Conservation (phyloP, 495 filamentous ascomycete genomes). For the Xylaria grammica region DNA sequence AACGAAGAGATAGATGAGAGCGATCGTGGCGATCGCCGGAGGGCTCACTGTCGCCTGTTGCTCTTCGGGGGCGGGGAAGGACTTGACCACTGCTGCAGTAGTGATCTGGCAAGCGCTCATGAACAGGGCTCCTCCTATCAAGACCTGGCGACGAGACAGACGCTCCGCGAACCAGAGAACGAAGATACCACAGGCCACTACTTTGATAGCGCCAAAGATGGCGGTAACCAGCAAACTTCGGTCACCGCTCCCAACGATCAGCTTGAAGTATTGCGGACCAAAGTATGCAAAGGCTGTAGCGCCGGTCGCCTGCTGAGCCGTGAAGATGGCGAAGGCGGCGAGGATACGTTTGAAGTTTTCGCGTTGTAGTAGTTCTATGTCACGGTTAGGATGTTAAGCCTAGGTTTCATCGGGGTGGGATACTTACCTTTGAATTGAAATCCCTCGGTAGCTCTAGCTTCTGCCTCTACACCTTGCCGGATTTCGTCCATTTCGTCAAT, state of each 20-base stretch:
- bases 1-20: conserved; percentile 58
- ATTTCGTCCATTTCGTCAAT: conserved; percentile 50
- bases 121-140: conserved; percentile 45
- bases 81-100: conserved; percentile 42
- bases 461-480: conserved; percentile 45
- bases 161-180: conserved; percentile 47
- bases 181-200: conserved; percentile 48
- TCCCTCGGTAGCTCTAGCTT: conserved; percentile 33
- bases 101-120: conserved; percentile 45
- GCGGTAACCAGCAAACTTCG: conserved; percentile 53
- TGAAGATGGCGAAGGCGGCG: conserved; percentile 56
- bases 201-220: conserved; percentile 59
- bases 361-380: conserved; percentile 40
- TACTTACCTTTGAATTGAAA: conserved; percentile 30
- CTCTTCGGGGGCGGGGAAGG: conserved; percentile 40
- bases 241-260: conserved; percentile 47
- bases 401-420: neutral
- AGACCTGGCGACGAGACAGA: conserved; percentile 43
- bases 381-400: neutral
- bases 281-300: conserved; percentile 42
- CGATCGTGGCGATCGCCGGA: conserved; percentile 51
- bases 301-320: conserved; percentile 51
- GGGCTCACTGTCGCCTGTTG: conserved; percentile 39
- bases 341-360: conserved; percentile 43
- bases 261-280: conserved; percentile 56